A percentile compares a stretch with the other conserved stretches of the same genome.
Conservation (phyloP, 805 yeast species). For the Huiozyma sinensis region DNA sequence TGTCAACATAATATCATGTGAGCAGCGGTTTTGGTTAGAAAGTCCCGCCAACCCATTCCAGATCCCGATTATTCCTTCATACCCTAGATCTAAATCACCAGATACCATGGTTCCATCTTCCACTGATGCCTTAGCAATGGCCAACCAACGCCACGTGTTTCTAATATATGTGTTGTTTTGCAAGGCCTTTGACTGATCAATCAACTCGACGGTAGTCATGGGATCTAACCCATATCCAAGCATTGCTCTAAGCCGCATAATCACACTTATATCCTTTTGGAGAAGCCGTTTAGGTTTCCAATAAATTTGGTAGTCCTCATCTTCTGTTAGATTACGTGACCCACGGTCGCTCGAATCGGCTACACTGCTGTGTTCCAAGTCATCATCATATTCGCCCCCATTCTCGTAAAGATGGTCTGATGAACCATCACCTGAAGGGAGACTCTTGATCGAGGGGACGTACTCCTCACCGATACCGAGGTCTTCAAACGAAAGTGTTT, state of each 20-base stretch:
- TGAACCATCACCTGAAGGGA: background rate
- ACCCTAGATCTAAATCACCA: constrained; percentile 68
- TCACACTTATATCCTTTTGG: constrained; percentile 61
- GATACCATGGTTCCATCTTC: constrained; percentile 57
- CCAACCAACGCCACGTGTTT: constrained; percentile 89
- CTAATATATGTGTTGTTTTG: constrained; percentile 46
- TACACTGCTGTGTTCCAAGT: constrained; percentile 7
- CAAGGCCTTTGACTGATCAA: constrained; percentile 41
- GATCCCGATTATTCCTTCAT: constrained; percentile 78
- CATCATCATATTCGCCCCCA: background rate
- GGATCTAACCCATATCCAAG: constrained; percentile 66
- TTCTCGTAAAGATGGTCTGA: constrained; percentile 2
- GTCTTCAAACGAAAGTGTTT: constrained; percentile 25
- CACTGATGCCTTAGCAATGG: constrained; percentile 55
- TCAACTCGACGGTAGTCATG: constrained; percentile 46
- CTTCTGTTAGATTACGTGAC: constrained; percentile 8
- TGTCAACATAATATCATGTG: constrained; percentile 19
- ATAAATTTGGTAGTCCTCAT: constrained; percentile 20
- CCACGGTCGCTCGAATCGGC: constrained; percentile 7
- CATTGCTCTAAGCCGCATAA: constrained; percentile 61
- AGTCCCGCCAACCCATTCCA: constrained; percentile 68
- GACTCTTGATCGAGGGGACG: background rate
- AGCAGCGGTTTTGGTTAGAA: constrained; percentile 39
- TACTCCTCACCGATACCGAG: constrained; percentile 22
- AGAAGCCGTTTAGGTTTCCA: constrained; percentile 37